Percentiles rank a stretch among this genome's conserved stretches.
Conservation (phyloP, 164 flowering plant genomes). For the Aristolochia californica region DNA sequence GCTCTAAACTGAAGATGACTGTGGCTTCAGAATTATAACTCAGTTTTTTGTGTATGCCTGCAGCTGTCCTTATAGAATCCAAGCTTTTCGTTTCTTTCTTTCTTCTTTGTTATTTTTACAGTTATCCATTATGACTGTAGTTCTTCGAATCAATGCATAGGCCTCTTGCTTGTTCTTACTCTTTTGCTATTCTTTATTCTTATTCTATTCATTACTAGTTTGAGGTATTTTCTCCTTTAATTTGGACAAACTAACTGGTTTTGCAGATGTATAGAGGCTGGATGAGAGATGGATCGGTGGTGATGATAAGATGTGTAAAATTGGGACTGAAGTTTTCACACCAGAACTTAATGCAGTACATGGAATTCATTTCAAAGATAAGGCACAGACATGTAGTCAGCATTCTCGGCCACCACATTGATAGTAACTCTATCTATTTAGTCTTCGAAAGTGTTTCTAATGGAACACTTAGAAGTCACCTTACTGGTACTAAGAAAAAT, state of each 20-base stretch:
- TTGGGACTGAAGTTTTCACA: conserved; percentile 41
- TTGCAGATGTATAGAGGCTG: conserved; percentile 67
- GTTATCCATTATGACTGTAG: no score
- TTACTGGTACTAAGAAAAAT: conserved; percentile 37
- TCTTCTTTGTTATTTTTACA: no score
- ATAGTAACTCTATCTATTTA: conserved; percentile 41
- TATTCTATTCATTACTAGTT: no score
- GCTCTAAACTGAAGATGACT: no score
- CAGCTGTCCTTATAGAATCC: no score
- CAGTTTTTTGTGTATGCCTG: no score
- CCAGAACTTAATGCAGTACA: conserved; percentile 40
- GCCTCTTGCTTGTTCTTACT: no score
- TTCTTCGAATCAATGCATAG: no score
- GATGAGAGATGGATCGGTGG: conserved; percentile 55
- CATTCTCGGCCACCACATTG: conserved; percentile 74
- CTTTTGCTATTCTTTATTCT: no score
- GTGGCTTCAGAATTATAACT: no score
- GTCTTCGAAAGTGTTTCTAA: conserved; percentile 54
- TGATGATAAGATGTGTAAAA: conserved; percentile 46
- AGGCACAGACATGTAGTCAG: conserved; percentile 76
- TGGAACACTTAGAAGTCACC: conserved; percentile 48
- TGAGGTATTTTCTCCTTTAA: no score
- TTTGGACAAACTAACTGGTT: not conserved
- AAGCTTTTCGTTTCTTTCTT: no score
- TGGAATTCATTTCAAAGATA: conserved; percentile 57